Conservation (phyloP, 352 stramenopile species). For the Globisporangium recalcitrans region DNA sequence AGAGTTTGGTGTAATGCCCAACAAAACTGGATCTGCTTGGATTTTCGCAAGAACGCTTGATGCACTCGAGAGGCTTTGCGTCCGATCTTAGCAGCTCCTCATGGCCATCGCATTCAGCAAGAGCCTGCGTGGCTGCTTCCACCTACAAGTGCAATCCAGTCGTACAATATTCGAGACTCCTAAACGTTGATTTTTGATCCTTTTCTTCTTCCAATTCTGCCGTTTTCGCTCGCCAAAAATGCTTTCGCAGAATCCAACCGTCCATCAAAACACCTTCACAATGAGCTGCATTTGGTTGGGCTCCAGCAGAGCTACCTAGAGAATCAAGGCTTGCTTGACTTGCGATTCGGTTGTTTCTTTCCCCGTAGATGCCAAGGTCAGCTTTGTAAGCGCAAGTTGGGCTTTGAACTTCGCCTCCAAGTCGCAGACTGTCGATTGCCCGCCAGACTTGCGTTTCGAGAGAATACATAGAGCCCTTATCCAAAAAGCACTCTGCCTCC, state of each 20-base stretch:
- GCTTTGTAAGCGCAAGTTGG: background rate
- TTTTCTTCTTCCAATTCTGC: background rate
- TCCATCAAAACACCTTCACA: background rate
- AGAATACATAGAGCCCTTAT: background rate
- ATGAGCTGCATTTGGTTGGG: background rate
- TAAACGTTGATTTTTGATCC: background rate
- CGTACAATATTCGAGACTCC: too few relatives aligned
- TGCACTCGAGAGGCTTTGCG: background rate
- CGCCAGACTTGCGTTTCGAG: background rate
- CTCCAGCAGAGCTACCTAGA: background rate
- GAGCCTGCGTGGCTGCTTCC: background rate
- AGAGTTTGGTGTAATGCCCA: background rate
- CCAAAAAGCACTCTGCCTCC: constrained; percentile 1
- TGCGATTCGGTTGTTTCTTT: background rate
- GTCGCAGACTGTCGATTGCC: background rate
- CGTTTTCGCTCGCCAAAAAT: background rate
- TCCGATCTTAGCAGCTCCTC: background rate
- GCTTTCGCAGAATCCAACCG: background rate
- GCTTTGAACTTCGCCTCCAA: background rate
- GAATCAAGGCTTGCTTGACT: constrained; percentile 1
- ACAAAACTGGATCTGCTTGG: background rate
- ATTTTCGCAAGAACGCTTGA: background rate
- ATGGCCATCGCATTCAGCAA: background rate
- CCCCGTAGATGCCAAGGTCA: background rate
- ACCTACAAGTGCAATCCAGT: too few relatives aligned